Percentiles rank a stretch among this genome's conserved stretches.
These are phyloP conservation scores for Desmodesmus armatus DNA, from an alignment of 139 green algal genomes.

Conservation along the genomic window DNA sequence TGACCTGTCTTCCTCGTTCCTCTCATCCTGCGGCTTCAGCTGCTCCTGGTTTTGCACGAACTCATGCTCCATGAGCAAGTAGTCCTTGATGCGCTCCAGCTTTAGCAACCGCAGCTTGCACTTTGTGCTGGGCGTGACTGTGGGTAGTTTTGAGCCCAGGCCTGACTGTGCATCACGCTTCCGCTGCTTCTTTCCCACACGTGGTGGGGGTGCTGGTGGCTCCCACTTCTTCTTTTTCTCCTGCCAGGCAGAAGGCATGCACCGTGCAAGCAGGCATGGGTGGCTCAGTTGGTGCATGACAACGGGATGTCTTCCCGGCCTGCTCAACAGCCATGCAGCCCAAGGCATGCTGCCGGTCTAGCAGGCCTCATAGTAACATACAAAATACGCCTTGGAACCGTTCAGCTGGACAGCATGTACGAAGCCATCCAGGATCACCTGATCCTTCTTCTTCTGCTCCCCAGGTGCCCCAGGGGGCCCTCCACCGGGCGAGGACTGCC, in stretches of 20 bases:
- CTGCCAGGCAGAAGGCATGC: conserved; percentile 24
- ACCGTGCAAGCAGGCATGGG: neutral
- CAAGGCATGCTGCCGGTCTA: neutral
- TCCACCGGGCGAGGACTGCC: conserved; percentile 50
- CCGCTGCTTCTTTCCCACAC: conserved; percentile 95
- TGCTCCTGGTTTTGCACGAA: conserved; percentile 96
- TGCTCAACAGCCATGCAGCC: neutral
- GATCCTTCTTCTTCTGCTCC: conserved; percentile 63
- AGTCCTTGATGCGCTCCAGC: conserved; percentile 99
- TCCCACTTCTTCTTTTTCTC: conserved; percentile 99
- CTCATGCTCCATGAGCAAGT: conserved; percentile 99
- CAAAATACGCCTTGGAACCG: no score
- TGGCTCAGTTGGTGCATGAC: neutral
- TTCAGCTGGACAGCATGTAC: no score
- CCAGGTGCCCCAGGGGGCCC: conserved; percentile 46
- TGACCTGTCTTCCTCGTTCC: conserved; percentile 92
- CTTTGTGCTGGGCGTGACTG: conserved; percentile 91
- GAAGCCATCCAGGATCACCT: no score
- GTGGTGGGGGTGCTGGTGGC: conserved; percentile 90
- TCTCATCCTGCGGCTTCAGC: conserved; percentile 94
- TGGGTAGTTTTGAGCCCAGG: conserved; percentile 87
- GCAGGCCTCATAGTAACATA: no score
- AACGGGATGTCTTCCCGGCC: no score
- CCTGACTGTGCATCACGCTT: conserved; percentile 76
- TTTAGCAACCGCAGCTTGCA: conserved; percentile 98